phyloP scores from a whole-genome alignment of 139 green algal genomes.

The Zygnema cylindricum region DNA sequence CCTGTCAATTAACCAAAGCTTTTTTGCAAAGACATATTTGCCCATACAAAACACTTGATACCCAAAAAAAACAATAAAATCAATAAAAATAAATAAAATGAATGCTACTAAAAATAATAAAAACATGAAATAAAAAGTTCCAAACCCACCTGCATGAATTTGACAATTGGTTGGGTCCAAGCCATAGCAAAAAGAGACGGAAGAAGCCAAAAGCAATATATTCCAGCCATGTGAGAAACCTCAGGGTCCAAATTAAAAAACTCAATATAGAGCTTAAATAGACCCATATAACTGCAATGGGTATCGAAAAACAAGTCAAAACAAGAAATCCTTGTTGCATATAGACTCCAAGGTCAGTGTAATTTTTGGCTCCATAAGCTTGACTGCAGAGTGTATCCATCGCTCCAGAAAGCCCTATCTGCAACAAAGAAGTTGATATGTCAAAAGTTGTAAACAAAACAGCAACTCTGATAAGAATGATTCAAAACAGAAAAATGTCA shows the following conservation, averaged over 20 bases:
- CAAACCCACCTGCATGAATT: conserved; percentile 21
- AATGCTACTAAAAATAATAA: no score
- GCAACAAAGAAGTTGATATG: no score
- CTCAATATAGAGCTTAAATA: background rate
- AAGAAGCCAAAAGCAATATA: background rate
- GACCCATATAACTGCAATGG: background rate
- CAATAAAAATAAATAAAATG: no score
- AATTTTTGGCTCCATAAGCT: conserved; percentile 22
- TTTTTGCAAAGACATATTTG: no score
- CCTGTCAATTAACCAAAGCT: no score
- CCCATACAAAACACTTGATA: no score
- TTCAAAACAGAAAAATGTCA: no score
- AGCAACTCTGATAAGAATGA: no score
- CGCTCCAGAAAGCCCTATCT: conserved; percentile 16
- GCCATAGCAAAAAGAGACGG: conserved; percentile 1
- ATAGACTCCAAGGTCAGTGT: background rate
- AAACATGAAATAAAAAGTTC: no score
- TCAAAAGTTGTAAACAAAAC: no score
- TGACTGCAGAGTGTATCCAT: conserved; percentile 34
- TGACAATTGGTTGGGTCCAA: background rate
- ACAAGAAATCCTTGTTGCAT: conserved; percentile 30
- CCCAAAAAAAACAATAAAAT: no score
- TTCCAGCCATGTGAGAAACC: background rate
- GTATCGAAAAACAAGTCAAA: background rate
- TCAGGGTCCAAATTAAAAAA: background rate